Evolutionary conservation across 2,329 filamentous ascomycete species (phyloP).

Genomic region (Calonectria hawksworthii): DNA sequence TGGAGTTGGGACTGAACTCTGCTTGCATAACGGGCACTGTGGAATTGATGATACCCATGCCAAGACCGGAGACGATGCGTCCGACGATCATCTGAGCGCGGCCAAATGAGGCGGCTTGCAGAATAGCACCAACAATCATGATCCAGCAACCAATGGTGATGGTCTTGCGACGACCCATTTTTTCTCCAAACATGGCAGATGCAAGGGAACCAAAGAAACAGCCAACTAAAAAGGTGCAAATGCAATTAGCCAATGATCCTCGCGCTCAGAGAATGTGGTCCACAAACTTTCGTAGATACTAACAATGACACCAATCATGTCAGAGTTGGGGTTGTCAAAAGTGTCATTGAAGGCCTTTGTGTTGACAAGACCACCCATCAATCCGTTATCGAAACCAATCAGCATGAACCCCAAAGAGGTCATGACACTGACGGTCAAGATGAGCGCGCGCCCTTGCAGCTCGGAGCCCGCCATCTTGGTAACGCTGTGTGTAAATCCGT

Average conservation of each 20-base stretch:
- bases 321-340: constrained; percentile 55
- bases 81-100: constrained; percentile 61
- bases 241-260: background rate
- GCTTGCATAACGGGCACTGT: constrained; percentile 60
- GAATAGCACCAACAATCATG: constrained; percentile 60
- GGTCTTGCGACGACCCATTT: constrained; percentile 58
- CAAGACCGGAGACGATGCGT: constrained; percentile 62
- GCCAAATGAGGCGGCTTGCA: constrained; percentile 60
- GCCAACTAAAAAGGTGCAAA: constrained; percentile 36
- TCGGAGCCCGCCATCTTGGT: constrained; percentile 24
- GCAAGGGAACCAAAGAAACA: constrained; percentile 47
- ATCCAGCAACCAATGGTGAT: constrained; percentile 58
- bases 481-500: background rate
- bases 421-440: constrained; percentile 58
- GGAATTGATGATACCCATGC: constrained; percentile 61
- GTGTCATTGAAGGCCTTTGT: constrained; percentile 55
- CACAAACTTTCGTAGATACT: constrained; percentile 57
- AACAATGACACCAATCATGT: constrained; percentile 61
- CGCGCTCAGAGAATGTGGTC: background rate
- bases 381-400: constrained; percentile 62
- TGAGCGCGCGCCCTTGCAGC: constrained; percentile 52
- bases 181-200: constrained; percentile 57
- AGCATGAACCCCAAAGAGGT: constrained; percentile 63
- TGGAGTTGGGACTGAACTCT: constrained; percentile 58
- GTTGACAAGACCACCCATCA: constrained; percentile 59